A percentile compares a stretch with the other conserved stretches of the same genome.
Evolutionary conservation across 2,329 filamentous ascomycete species (phyloP).

Genomic region (Trichoderma sp.): DNA sequence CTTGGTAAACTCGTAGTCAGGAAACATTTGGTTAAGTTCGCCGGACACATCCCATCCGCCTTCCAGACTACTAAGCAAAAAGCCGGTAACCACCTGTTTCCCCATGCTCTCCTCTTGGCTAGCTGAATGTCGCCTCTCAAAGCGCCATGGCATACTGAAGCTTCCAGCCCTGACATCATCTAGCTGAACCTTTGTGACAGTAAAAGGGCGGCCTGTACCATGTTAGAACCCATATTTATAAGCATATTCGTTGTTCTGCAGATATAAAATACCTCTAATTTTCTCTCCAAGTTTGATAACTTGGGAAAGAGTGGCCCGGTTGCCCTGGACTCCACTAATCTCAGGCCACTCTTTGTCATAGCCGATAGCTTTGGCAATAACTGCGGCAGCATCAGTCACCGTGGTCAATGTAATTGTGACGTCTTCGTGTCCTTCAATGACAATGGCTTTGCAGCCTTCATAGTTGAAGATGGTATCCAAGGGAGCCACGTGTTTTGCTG

Average conservation of each 20-base stretch:
- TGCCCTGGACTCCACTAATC: constrained; percentile 47
- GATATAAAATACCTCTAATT: constrained; percentile 44
- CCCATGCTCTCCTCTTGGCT: neutral
- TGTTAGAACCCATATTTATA: neutral
- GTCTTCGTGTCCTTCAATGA: constrained; percentile 48
- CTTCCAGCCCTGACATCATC: neutral
- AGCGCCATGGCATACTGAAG: neutral
- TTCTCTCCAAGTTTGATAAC: constrained; percentile 45
- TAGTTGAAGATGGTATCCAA: constrained; percentile 46
- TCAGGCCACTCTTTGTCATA: constrained; percentile 49
- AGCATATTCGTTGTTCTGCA: neutral
- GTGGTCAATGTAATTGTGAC: constrained; percentile 45
- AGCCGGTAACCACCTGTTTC: constrained; percentile 39
- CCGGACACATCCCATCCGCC: constrained; percentile 47
- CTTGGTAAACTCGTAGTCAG: constrained; percentile 48
- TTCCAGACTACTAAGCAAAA: constrained; percentile 41
- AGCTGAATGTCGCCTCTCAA: neutral
- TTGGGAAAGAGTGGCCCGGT: constrained; percentile 40
- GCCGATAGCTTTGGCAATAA: constrained; percentile 48
- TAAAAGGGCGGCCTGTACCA: constrained; percentile 31
- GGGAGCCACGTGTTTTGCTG: constrained; percentile 48
- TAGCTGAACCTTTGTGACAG: constrained; percentile 18
- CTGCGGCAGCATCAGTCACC: constrained; percentile 46
- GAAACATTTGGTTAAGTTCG: constrained; percentile 51
- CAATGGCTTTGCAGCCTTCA: constrained; percentile 45